These are phyloP conservation scores for Suillus weaverae DNA, from an alignment of 768 basidiomycete species.

Conservation along the genomic window DNA sequence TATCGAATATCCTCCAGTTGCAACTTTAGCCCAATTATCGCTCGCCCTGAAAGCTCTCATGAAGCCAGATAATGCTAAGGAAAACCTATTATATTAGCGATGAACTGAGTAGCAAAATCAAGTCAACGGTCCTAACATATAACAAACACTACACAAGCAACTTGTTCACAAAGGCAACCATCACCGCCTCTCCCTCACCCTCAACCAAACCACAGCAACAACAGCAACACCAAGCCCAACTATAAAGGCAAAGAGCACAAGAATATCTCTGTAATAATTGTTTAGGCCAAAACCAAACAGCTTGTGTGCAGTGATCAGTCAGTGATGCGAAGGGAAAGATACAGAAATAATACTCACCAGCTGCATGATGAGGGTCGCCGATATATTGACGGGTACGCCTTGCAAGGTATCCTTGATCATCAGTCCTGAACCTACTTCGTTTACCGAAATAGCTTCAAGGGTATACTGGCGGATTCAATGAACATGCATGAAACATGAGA, in stretches of 20 bases:
- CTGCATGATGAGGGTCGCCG: conserved; percentile 84
- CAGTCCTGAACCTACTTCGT: conserved; percentile 88
- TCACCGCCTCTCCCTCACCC: conserved; percentile 74
- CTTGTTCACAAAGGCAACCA: background rate
- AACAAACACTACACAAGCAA: background rate
- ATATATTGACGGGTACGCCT: conserved; percentile 81
- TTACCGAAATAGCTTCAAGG: conserved; percentile 86
- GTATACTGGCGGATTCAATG: conserved; percentile 39
- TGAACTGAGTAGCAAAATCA: background rate
- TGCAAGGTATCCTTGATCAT: conserved; percentile 77
- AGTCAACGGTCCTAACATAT: background rate
- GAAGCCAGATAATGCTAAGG: background rate
- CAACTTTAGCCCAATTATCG: background rate
- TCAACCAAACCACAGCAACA: conserved; percentile 75
- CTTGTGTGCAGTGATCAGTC: conserved; percentile 30
- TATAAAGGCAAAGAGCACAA: conserved; percentile 85
- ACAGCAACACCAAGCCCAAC: conserved; percentile 73
- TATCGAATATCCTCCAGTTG: background rate
- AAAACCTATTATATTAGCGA: background rate
- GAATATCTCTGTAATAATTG: conserved; percentile 88
- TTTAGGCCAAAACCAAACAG: conserved; percentile 84
- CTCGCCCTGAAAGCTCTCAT: background rate
- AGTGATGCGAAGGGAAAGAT: background rate
- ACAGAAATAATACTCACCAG: conserved; percentile 47
- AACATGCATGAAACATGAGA: background rate